Evolutionary conservation across 1,139 yeast species (phyloP).

Genomic region (Kurtzmaniella quercitrusa): DNA sequence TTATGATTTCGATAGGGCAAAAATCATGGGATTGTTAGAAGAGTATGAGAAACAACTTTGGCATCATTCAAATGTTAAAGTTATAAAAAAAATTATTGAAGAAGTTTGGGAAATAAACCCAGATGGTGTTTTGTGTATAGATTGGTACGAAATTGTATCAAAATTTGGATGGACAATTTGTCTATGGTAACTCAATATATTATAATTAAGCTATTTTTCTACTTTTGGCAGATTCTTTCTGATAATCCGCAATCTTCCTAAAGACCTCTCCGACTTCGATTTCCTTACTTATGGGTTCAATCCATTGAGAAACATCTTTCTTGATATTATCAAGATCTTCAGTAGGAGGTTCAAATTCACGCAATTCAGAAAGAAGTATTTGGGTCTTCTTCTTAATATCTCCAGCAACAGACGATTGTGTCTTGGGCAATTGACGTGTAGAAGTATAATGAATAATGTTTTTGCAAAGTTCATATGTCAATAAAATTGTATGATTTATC

Average conservation of each 20-base stretch:
- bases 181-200: slow-evolving; percentile 1
- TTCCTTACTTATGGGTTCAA: slow-evolving; percentile 11
- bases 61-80: slow-evolving; percentile 10
- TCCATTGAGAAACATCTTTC: slow-evolving; percentile 13
- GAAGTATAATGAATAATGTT: slow-evolving; percentile 13
- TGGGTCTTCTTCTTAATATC: slow-evolving; percentile 5
- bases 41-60: slow-evolving; percentile 13
- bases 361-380: slow-evolving; percentile 3
- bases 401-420: slow-evolving; percentile 2
- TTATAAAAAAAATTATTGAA: slow-evolving; percentile 15
- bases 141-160: slow-evolving; percentile 12
- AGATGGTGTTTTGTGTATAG: slow-evolving; percentile 18
- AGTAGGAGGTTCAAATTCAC: slow-evolving; percentile 5
- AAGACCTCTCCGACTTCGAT: slow-evolving; percentile 2
- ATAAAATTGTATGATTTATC: slow-evolving; percentile 19
- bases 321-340: slow-evolving; percentile 10
- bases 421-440: slow-evolving; percentile 5
- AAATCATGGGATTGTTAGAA: slow-evolving; percentile 12
- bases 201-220: not conserved
- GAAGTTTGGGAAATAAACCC: slow-evolving; percentile 18
- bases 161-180: slow-evolving; percentile 8
- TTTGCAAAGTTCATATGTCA: slow-evolving; percentile 25
- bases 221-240: not conserved
- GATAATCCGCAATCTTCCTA: not conserved
- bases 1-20: slow-evolving; percentile 10